Conservation (phyloP, 371 early-diverging fungal species). For the Mucor lusitanicus region DNA sequence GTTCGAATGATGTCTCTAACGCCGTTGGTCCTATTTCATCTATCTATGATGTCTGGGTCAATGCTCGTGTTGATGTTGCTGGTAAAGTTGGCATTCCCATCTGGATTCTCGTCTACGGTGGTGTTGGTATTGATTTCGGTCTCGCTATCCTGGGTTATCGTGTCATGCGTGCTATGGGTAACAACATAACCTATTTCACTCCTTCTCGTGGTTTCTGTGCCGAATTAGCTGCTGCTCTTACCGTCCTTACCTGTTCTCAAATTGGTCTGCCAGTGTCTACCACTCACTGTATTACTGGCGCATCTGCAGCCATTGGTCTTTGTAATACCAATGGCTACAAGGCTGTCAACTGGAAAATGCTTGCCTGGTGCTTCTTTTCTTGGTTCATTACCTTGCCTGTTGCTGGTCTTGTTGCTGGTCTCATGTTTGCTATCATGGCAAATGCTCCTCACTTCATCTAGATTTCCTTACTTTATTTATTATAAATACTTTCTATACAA, state of each 20-base stretch:
- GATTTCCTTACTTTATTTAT: not conserved
- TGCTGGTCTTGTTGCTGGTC: slow-evolving; percentile 71
- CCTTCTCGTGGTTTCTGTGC: slow-evolving; percentile 88
- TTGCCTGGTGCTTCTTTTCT: slow-evolving; percentile 68
- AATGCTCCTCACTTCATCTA: slow-evolving; percentile 49
- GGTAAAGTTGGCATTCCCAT: slow-evolving; percentile 64
- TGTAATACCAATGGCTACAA: slow-evolving; percentile 66
- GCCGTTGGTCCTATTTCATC: slow-evolving; percentile 78
- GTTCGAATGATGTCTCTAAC: slow-evolving; percentile 90
- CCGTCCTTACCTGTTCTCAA: slow-evolving; percentile 85
- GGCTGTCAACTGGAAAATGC: slow-evolving; percentile 83
- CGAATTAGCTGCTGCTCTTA: slow-evolving; percentile 82
- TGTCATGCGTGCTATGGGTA: slow-evolving; percentile 79
- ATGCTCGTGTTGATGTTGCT: slow-evolving; percentile 51
- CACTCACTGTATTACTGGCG: slow-evolving; percentile 88
- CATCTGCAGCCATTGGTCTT: slow-evolving; percentile 83
- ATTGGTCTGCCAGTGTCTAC: slow-evolving; percentile 85
- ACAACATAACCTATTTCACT: slow-evolving; percentile 83
- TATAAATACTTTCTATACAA: too few species aligned
- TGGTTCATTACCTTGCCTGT: slow-evolving; percentile 85
- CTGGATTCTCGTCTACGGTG: slow-evolving; percentile 84
- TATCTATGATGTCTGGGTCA: slow-evolving; percentile 72
- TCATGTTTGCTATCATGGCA: slow-evolving; percentile 63
- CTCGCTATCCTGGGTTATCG: slow-evolving; percentile 71
- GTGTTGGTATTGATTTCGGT: slow-evolving; percentile 81